phyloP scores from a whole-genome alignment of 192 early-diverging fungal species.

The Linnemannia zychae region DNA sequence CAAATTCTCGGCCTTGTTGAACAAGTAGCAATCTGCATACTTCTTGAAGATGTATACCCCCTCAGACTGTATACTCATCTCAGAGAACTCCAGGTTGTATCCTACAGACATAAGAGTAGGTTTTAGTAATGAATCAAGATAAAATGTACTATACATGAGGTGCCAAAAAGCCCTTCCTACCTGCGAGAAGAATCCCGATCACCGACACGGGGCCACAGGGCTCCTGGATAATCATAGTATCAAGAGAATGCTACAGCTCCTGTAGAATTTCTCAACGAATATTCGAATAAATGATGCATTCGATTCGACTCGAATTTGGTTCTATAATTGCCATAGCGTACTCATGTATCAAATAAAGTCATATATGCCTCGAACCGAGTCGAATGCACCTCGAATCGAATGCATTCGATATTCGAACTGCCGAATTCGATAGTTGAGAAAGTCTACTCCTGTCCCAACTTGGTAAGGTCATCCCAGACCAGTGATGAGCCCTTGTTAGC shows the following conservation, averaged over 20 bases:
- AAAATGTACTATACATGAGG: conserved; percentile 19
- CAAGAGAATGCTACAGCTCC: conserved; percentile 23
- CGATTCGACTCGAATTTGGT: no score
- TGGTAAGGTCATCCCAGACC: conserved; percentile 42
- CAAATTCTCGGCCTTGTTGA: conserved; percentile 16
- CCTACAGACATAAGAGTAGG: conserved; percentile 26
- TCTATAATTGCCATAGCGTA: no score
- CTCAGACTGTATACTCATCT: conserved; percentile 23
- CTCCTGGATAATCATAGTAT: conserved; percentile 17
- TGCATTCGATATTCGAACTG: no score
- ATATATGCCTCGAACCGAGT: no score
- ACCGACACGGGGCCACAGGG: conserved; percentile 27
- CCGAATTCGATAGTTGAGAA: no score
- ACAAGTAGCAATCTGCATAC: conserved; percentile 27
- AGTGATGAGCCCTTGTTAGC: conserved; percentile 21
- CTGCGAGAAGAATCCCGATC: conserved; percentile 19
- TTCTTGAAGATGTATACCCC: conserved; percentile 15
- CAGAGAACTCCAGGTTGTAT: conserved; percentile 20
- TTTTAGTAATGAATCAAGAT: conserved; percentile 19
- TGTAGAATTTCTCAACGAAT: no score
- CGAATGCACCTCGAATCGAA: no score
- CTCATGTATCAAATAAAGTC: no score
- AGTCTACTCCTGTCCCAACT: conserved; percentile 28
- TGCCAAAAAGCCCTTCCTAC: conserved; percentile 14
- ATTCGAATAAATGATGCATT: no score